Base-by-base conservation (phyloP, 2,329 filamentous ascomycete species). In the Erysiphe pulchra region DNA sequence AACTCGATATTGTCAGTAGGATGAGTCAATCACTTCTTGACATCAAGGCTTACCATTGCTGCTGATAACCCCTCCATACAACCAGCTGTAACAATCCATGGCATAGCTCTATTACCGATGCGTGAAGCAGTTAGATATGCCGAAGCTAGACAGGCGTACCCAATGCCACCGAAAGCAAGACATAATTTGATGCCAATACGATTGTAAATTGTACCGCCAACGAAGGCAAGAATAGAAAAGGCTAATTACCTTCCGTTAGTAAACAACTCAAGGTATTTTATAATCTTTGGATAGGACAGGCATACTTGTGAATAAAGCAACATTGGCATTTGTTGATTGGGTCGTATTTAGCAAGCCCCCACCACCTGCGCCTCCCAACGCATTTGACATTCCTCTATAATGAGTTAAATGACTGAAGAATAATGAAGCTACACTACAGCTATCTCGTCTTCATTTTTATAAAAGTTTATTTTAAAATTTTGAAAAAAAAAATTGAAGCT, bases 121-220 rank as follows among this genome's bases (percentile, higher is more conserved):
- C 83, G 77, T 54, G 72, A 75, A 62, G 77, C 85, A 62, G 65
- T 70, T 37, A 85, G 66, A 61, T 83, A 80, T 46, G 71, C 73
- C 42, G 75, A 71, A 41, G 78, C 69, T 58, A 86, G 85, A 59
- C 86, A 64, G 56, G 71, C 75, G 64, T 87, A 87, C 46, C 82
- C 81, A 45, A 85, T 60, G 13, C 81, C 80, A 50, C 81, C 81
- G 51, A 86, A 68, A 5, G 73, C 68, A 44, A 87, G 64, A 14
- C 80, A 78, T 40, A 69, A 57, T 54, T 71, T 73, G 50, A 85
- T 70, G 47, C 81, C 82, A 46, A 85, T 66, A 51, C 71, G 72
- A 64, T 90, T 90, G 62, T 78, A 77, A 55, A 86, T 71, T 45
- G 79, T 86, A 47, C 79, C 79, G 52, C 80, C 78, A 56, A 80